These are phyloP conservation scores for Pichia occidentalis DNA, from an alignment of 805 yeast species.

Conservation along the genomic window DNA sequence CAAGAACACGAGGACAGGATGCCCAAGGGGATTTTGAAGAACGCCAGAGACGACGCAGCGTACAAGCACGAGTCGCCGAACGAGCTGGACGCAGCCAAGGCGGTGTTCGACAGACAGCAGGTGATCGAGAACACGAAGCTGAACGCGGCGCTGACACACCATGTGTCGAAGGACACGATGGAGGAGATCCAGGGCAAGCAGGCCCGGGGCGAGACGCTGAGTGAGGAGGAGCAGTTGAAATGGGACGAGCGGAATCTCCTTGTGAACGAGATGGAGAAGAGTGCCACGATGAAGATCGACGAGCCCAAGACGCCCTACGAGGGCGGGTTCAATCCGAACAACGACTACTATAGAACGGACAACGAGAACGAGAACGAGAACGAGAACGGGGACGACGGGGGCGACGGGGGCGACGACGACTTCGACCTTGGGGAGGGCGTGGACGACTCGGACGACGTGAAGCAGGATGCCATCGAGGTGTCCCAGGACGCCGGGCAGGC, in stretches of 20 bases:
- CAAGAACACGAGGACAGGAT: conserved; percentile 1
- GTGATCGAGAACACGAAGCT: conserved; percentile 67
- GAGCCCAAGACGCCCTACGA: conserved; percentile 96
- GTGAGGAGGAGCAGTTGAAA: conserved; percentile 43
- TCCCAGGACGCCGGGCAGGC: conserved; percentile 9
- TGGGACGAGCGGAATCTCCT: conserved; percentile 84
- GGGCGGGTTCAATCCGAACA: conserved; percentile 78
- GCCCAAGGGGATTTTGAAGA: conserved; percentile 31
- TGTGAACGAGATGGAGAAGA: conserved; percentile 65
- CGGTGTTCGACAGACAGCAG: conserved; percentile 44
- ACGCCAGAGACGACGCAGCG: conserved; percentile 22
- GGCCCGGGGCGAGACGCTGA: background rate
- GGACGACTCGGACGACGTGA: conserved; percentile 15
- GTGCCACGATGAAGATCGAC: conserved; percentile 75
- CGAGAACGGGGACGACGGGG: conserved; percentile 22
- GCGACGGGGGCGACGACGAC: conserved; percentile 23
- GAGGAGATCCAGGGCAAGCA: background rate
- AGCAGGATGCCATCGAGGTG: background rate
- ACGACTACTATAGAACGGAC: conserved; percentile 71
- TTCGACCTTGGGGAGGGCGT: conserved; percentile 16
- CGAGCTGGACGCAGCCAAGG: conserved; percentile 14
- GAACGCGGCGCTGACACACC: conserved; percentile 21
- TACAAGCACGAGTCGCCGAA: conserved; percentile 20
- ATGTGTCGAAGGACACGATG: conserved; percentile 33
- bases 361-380: conserved; percentile 45